Evolutionary conservation across 345 rosid species (phyloP), one percentile per base, ranked within the genome.

Genomic region (Pelargonium nanum): DNA sequence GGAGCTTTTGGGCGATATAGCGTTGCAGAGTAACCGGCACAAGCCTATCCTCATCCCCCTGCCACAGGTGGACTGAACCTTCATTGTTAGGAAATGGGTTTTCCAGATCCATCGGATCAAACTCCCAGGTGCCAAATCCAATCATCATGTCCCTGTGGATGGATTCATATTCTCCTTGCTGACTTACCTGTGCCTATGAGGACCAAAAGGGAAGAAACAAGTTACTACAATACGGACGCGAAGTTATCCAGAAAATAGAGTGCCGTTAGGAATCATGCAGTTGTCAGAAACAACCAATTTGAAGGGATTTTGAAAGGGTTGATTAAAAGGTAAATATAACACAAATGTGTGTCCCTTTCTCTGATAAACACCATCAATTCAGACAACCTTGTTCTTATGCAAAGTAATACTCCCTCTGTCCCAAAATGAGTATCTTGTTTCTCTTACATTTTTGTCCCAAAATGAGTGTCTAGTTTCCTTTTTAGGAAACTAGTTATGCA

Each of bases 61-160:
- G 89, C 89, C 89, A 83, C 53, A 83, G 55, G 21, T 86, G 92
- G 32, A 86, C 85, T 0, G 72, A 72, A 24, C 81, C 82, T 15
- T 80, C 80, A 0, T 65, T 64, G 21, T 82, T 72, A 0, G 83
- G 82, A 26, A 83, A 81, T 24, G 80, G 64, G 24, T 75, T 80
- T 65, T 73, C 73, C 17, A 86, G 55, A 16, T 76, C 83, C 68
- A 73, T 74, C 1, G 81, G 89, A 55, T 76, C 81, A 5, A 83
- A 86, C 22, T 81, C 92, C 88, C 92, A 83, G 6, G 45, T 72
- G 25, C 88, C 86, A 13, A 77, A 77, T 6, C 75, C 78, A 34
- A 81, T 73, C 20, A 74, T 80, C 75, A 81, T 2, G 74, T 83
- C 89, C 9, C 80, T 78, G 67, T 68, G 68, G 58, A 83, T 26